phyloP scores from a whole-genome alignment of 2,329 filamentous ascomycete species.

The Myriosclerotinia duriaeana region DNA sequence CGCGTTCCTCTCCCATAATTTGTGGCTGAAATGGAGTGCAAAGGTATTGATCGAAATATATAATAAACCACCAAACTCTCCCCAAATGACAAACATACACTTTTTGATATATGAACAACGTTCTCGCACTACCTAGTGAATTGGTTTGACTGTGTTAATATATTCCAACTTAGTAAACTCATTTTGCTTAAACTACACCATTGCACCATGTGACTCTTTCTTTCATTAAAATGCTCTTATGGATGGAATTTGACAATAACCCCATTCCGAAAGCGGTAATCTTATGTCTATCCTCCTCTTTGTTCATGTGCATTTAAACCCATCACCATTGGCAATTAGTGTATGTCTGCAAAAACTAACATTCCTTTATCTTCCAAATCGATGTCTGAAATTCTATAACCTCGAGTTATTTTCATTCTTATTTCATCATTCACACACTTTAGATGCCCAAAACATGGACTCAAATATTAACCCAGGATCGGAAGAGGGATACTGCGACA shows the following conservation, averaged over 20 bases:
- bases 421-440: neutral
- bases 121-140: too few relatives aligned
- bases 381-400: neutral
- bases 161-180: neutral
- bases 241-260: neutral
- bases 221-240: slow-evolving; percentile 2
- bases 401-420: neutral
- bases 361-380: neutral
- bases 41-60: neutral
- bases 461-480: neutral
- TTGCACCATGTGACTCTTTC: neutral
- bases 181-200: neutral
- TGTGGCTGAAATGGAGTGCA: neutral
- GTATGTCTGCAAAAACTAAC: neutral
- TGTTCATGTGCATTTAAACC: neutral
- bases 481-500: neutral
- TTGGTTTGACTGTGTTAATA: neutral
- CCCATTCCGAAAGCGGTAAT: slow-evolving; percentile 8
- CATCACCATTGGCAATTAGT: neutral
- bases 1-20: neutral
- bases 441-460: neutral
- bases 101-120: neutral
- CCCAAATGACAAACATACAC: neutral
- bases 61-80: neutral
- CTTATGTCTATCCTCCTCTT: neutral